Evolutionary conservation across 345 rosid genomes (phyloP), one percentile per base, ranked within the genome.

Genomic region (Pugionium dolabratum): DNA sequence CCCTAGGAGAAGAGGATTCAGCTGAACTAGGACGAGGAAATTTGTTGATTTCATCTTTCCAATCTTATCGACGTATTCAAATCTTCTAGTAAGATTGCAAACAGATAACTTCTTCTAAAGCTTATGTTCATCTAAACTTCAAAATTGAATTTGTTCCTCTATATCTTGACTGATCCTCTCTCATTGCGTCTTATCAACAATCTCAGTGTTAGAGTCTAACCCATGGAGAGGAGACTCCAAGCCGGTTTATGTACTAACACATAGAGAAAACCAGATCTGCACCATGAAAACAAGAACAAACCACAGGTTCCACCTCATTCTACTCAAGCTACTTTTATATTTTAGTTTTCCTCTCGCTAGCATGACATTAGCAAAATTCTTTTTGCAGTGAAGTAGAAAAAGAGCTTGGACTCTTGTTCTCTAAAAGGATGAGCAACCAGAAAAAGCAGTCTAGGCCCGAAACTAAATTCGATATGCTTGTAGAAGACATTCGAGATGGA

Each of bases 261-360:
- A 84, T 2, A 79, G 79, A 47, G 83, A 90, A 76, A 90, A 90
- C 71, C 96, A 88, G 54, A 46, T 94, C 49, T 88, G 97, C 79
- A 90, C 95, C 4, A 94, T 90, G 99, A 90, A 86, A 76, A 90
- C 99, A 39, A 82, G 97, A 76, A 88, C 86, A 79, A 83, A 83
- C 49, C 88, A 86, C 83, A 88, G 96, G 99, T 88, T 42, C 64
- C 75, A 57, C 61, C 11, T 73, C 48, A 26, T 4, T 50, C 62
- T 36, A 40, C n/a, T 69, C 49, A 5, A 37, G 48, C 35, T 75
- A 30, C 4, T 54, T 55, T 79, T 61, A 3, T 30, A 5, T 9
- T 4, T 36, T 73, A 26, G 8, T 26, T 9, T 60, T 31, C 52
- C 73, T 40, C 59, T 33, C 1, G 9, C 57, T 25, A 30, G 42